A percentile compares a stretch with the other conserved stretches of the same genome.
Evolutionary conservation across 495 filamentous ascomycete species (phyloP).

Genomic region (Trichoderma erinaceum): DNA sequence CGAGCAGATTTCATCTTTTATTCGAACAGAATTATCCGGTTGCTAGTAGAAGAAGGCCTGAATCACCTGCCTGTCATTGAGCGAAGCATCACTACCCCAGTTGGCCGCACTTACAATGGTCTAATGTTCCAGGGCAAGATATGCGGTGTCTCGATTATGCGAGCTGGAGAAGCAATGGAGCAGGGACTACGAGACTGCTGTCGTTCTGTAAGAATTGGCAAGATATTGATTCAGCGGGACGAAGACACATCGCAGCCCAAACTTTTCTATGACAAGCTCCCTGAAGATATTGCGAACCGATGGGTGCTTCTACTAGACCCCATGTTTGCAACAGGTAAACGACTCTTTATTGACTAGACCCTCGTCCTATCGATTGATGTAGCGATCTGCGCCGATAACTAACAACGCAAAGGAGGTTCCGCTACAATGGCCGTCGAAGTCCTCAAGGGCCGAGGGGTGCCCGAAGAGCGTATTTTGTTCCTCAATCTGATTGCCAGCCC

Average conservation of each 20-base stretch:
- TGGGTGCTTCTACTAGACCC: conserved; percentile 96
- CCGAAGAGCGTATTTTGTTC: conserved; percentile 91
- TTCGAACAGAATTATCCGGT: conserved; percentile 94
- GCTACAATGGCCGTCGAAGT: conserved; percentile 95
- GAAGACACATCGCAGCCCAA: conserved; percentile 89
- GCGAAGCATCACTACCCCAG: conserved; percentile 82
- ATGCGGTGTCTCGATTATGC: conserved; percentile 97
- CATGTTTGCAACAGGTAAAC: conserved; percentile 93
- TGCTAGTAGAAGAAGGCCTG: conserved; percentile 95
- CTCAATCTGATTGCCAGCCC: conserved; percentile 94
- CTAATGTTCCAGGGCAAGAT: conserved; percentile 97
- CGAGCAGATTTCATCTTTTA: conserved; percentile 99
- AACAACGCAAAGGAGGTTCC: conserved; percentile 62
- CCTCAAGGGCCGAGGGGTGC: conserved; percentile 79
- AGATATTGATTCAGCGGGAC: conserved; percentile 95
- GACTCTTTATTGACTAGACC: background rate
- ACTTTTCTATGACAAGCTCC: conserved; percentile 95
- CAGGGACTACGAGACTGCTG: conserved; percentile 95
- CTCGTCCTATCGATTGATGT: background rate
- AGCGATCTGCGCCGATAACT: background rate
- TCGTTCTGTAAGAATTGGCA: conserved; percentile 90
- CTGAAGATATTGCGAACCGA: conserved; percentile 81
- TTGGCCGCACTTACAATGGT: conserved; percentile 81
- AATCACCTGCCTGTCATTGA: conserved; percentile 92
- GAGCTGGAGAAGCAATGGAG: conserved; percentile 97